phyloP scores from a whole-genome alignment of 1,284 basidiomycete genomes.

The Phenoliferia sp. region DNA sequence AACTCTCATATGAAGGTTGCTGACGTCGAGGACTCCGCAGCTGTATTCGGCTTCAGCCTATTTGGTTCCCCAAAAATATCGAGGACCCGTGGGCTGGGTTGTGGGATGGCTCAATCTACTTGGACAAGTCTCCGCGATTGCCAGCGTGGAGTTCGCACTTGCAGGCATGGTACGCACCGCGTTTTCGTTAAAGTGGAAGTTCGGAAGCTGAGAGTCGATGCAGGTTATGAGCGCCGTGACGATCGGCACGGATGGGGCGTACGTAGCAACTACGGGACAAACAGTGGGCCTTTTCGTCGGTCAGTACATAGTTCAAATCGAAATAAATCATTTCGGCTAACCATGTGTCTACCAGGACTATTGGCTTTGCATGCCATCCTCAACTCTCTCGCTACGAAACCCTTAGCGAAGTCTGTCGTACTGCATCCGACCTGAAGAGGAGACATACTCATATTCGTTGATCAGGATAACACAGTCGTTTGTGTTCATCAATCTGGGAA shows the following conservation, averaged over 20 bases:
- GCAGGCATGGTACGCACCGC: slow-evolving; percentile 84
- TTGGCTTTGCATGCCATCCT: slow-evolving; percentile 37
- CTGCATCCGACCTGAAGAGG: too few species aligned
- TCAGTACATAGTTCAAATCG: slow-evolving; percentile 60
- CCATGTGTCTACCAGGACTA: slow-evolving; percentile 54
- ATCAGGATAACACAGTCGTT: slow-evolving; percentile 72
- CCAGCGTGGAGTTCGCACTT: slow-evolving; percentile 84
- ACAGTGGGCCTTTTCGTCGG: slow-evolving; percentile 69
- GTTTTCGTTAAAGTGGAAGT: too few species aligned
- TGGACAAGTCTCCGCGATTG: slow-evolving; percentile 75
- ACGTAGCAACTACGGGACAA: slow-evolving; percentile 53
- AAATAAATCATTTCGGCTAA: slow-evolving; percentile 42
- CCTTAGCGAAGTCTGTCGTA: slow-evolving; percentile 74
- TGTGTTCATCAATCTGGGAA: slow-evolving; percentile 80
- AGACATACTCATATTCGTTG: too few species aligned
- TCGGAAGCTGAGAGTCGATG: too few species aligned
- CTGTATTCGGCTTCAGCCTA: slow-evolving; percentile 64
- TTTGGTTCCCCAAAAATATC: slow-evolving; percentile 61
- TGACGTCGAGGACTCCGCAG: too few species aligned
- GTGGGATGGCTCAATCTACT: slow-evolving; percentile 68
- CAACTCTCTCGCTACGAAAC: slow-evolving; percentile 75
- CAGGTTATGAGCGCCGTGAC: not conserved
- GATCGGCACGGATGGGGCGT: slow-evolving; percentile 52
- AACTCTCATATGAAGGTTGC: too few species aligned
- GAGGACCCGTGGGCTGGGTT: slow-evolving; percentile 53